A percentile compares a stretch with the other conserved stretches of the same genome.
phyloP scores from a whole-genome alignment of 139 green algal genomes.

The Coelastrella sp. region DNA sequence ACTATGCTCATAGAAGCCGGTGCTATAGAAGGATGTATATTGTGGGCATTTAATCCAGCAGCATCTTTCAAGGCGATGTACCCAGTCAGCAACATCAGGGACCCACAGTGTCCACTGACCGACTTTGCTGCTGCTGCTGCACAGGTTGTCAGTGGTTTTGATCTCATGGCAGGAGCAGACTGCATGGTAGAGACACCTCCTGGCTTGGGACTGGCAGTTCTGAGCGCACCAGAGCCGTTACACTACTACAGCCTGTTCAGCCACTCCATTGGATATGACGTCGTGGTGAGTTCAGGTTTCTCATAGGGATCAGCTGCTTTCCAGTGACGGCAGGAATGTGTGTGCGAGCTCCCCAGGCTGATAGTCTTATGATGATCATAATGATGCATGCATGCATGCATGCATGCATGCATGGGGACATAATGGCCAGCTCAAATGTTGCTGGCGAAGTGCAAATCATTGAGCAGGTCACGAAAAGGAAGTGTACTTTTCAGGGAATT shows the following conservation, averaged over 20 bases:
- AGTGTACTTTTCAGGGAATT: no score
- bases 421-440: no score
- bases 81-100: no score
- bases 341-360: no score
- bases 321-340: background rate
- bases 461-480: no score
- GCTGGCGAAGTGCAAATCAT: no score
- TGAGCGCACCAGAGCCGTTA: conserved; percentile 62
- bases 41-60: background rate
- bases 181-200: conserved; percentile 52
- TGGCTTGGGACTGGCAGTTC: conserved; percentile 58
- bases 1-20: background rate
- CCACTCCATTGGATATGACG: conserved; percentile 67
- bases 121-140: background rate
- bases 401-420: no score
- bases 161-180: conserved; percentile 51
- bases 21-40: background rate
- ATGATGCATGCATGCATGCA: no score
- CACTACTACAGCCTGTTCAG: conserved; percentile 79
- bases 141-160: conserved; percentile 62
- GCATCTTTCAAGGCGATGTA: no score
- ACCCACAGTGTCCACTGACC: no score
- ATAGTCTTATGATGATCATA: no score
- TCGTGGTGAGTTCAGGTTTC: conserved; percentile 55
- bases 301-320: background rate